Evolutionary conservation across 2,329 filamentous ascomycete genomes (phyloP), one percentile per base, ranked within the genome.

Genomic region (Fusarium sp.): DNA sequence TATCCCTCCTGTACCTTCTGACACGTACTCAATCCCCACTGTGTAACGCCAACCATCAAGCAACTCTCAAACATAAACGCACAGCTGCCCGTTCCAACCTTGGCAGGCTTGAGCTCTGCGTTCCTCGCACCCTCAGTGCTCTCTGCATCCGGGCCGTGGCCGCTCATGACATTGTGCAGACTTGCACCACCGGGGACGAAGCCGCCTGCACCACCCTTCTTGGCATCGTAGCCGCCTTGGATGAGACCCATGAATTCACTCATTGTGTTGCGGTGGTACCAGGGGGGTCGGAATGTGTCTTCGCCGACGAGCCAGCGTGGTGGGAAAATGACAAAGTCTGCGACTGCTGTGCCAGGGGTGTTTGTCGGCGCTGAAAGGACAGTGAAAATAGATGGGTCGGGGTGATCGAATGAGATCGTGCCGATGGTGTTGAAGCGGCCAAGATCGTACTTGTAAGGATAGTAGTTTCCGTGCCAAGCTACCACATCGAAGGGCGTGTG

Each of bases 381-480:
- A 2, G 89, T 93, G 80, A 91, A 94, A 77, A 94, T 93, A 66
- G 86, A 90, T 1, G 92, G 92, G 75, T 94, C 92, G 2, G 91
- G 91, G 75, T 94, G 92, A 77, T 94, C 92, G 75, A 88, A 93
- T 10, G 88, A 91, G 69, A 93, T 89, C 56, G 85, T 89, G 21
- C 92, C 92, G 43, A 94, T 89, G 42, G 88, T 89, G 80, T 91
- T 92, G 84, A 93, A 94, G 31, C 91, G 88, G 26, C 90, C 91
- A 2, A 94, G 85, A 73, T 94, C 92, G 81, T 94, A 94, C 80
- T 94, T 94, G 85, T 89, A 93, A 0, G 92, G 92, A 64, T 91
- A 91, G 80, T 93, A 94, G 67, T 89, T 92, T 43, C 92, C 92
- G 75, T 94, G 92, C 92, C 92, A 94, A 5, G 89, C 91, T 5